These are phyloP conservation scores for Cladosporium velox DNA, from an alignment of 2,329 filamentous ascomycete genomes.

Conservation along the genomic window DNA sequence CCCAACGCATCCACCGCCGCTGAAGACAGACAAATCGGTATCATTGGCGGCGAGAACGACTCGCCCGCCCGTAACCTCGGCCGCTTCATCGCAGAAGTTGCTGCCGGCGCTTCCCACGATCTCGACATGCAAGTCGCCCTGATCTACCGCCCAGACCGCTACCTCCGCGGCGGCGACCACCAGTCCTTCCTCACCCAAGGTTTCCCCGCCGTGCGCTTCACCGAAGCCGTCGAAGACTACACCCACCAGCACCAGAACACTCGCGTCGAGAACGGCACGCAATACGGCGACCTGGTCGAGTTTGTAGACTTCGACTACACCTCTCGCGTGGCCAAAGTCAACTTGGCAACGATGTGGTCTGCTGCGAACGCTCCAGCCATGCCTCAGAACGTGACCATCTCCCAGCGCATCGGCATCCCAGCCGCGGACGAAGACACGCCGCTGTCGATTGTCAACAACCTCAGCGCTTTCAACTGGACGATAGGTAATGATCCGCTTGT, in stretches of 20 bases:
- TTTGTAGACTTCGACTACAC: conserved; percentile 61
- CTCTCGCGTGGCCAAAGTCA: conserved; percentile 56
- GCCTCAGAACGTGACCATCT: conserved; percentile 53
- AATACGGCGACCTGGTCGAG: conserved; percentile 58
- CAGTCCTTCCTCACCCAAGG: conserved; percentile 57
- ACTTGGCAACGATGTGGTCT: conserved; percentile 57
- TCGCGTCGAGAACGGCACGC: conserved; percentile 51
- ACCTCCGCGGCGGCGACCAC: conserved; percentile 60
- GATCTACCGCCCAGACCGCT: conserved; percentile 59
- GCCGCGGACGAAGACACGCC: conserved; percentile 30
- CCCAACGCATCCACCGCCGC: conserved; percentile 47
- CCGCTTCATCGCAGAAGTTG: conserved; percentile 58
- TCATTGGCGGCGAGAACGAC: conserved; percentile 57
- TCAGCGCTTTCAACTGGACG: conserved; percentile 54
- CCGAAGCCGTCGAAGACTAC: conserved; percentile 60
- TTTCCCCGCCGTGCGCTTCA: conserved; percentile 58
- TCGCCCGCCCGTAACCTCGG: conserved; percentile 57
- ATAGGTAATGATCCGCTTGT: conserved; percentile 44
- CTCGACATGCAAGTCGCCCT: conserved; percentile 59
- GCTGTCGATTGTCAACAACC: conserved; percentile 41
- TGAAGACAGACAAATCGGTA: conserved; percentile 41
- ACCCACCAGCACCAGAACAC: conserved; percentile 60
- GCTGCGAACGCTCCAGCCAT: conserved; percentile 55
- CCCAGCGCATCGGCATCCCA: conserved; percentile 30
- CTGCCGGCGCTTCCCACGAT: conserved; percentile 51